phyloP scores from a whole-genome alignment of 2,329 filamentous ascomycete genomes.

The Aspergillus novoparasiticus region DNA sequence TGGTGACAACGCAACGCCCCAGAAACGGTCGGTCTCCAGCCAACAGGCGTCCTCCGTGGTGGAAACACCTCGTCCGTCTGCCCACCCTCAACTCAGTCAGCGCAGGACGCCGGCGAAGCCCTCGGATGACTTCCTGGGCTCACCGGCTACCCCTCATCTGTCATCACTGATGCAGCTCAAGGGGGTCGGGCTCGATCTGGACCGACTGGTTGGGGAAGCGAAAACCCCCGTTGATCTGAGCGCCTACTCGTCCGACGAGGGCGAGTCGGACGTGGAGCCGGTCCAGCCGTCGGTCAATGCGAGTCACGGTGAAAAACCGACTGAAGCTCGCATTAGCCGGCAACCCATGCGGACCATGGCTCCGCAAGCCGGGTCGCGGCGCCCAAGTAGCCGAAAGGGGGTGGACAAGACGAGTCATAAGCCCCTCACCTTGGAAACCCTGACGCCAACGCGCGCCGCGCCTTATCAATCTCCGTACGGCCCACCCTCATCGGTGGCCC shows the following conservation, averaged over 20 bases:
- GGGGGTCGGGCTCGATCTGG: slow-evolving; percentile 64
- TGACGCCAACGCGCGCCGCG: slow-evolving; percentile 36
- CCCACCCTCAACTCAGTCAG: slow-evolving; percentile 1
- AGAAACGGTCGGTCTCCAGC: slow-evolving; percentile 20
- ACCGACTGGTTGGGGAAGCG: slow-evolving; percentile 60
- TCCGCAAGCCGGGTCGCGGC: slow-evolving; percentile 53
- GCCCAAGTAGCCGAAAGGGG: slow-evolving; percentile 63
- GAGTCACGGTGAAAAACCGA: slow-evolving; percentile 21
- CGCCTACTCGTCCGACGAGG: slow-evolving; percentile 43
- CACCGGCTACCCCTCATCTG: slow-evolving; percentile 66
- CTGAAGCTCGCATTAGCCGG: slow-evolving; percentile 34
- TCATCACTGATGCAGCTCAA: slow-evolving; percentile 65
- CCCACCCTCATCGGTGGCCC: slow-evolving; percentile 46
- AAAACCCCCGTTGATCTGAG: slow-evolving; percentile 44
- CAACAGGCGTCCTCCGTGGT: slow-evolving; percentile 21
- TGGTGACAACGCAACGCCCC: slow-evolving; percentile 21
- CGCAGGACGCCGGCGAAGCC: slow-evolving; percentile 22
- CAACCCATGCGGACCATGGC: slow-evolving; percentile 61
- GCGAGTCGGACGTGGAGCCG: slow-evolving; percentile 39
- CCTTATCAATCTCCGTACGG: slow-evolving; percentile 33
- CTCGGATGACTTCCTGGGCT: slow-evolving; percentile 53
- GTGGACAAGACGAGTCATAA: slow-evolving; percentile 41
- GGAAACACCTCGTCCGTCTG: slow-evolving; percentile 27
- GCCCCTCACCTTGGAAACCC: slow-evolving; percentile 46
- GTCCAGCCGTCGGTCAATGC: slow-evolving; percentile 26